phyloP scores from a whole-genome alignment of 805 yeast species.

The Candida krabiensis region DNA sequence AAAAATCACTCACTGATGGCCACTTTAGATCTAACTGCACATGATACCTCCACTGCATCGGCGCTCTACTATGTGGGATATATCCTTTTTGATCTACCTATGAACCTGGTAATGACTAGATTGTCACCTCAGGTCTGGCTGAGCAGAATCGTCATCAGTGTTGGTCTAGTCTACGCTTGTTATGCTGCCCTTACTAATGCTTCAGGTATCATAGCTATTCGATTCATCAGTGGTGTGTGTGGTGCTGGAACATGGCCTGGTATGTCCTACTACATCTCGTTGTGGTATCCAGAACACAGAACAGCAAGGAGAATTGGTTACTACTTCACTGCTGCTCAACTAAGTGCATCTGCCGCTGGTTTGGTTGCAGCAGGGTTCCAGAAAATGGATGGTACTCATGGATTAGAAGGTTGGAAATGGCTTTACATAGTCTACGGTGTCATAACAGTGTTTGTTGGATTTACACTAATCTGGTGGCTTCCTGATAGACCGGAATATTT shows the following conservation, averaged over 20 bases:
- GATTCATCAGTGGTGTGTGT: conserved; percentile 72
- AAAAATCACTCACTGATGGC: conserved; percentile 60
- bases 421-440: conserved; percentile 76
- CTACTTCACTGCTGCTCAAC: conserved; percentile 88
- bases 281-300: conserved; percentile 83
- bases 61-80: conserved; percentile 83
- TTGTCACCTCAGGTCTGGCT: conserved; percentile 86
- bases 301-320: conserved; percentile 80
- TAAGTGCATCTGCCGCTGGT: conserved; percentile 89
- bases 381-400: conserved; percentile 69
- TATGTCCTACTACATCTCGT: conserved; percentile 74
- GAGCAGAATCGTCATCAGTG: conserved; percentile 70
- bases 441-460: conserved; percentile 63
- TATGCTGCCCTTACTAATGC: conserved; percentile 59
- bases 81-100: conserved; percentile 83
- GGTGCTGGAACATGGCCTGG: conserved; percentile 95
- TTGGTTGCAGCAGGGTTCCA: conserved; percentile 87
- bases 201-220: conserved; percentile 64
- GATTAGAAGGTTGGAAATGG: conserved; percentile 86
- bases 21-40: conserved; percentile 49
- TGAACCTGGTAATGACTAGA: conserved; percentile 82
- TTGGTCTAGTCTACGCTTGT: conserved; percentile 77
- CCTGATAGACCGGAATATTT: conserved; percentile 69
- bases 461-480: conserved; percentile 74
- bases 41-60: conserved; percentile 69